Base-by-base conservation (phyloP, 164 flowering plant species). In the Berberis vulgaris region DNA sequence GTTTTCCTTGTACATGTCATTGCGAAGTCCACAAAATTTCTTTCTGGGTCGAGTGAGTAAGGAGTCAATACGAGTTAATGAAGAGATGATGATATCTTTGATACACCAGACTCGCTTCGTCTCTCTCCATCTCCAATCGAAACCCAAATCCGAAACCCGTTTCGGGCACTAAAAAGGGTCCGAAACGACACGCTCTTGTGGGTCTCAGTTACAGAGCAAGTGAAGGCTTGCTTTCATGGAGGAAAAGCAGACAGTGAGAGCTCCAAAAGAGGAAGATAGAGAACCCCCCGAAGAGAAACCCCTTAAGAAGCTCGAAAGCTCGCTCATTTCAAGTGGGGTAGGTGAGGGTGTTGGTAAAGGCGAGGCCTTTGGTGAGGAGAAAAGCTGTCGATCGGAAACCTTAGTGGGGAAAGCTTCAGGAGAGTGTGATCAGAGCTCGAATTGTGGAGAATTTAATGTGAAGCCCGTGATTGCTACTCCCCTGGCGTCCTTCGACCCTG, bases 151-250 rank as follows among this genome's bases (percentile, higher is more conserved):
- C 58, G 42, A 42, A 8, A 43, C 26, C 13, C 62, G 66, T 64
- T 70, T 64, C 67, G 69, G 73, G 72, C 65, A 26, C 26, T 26
- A 26, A 26, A 26, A 59, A 55, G 67, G 49, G 67, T 61, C 57
- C 68, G 65, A 68, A 70, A 68, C 73, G 54, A 52, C 7, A 65
- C 70, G 57, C 67, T 67, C 49, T 58, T 26, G 26, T 26, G 26
- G 26, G 26, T 26, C 26, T 26, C 26, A 26, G 26, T 6, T 43
- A 26, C 2, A 46, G 41, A 13, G 45, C n/a, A 54, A 38, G 8
- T 45, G 53, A 12, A 7, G 1, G 8, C 13, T 46, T 39, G 1
- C 41, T 45, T 46, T 4, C 72, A 78, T 78, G 84, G 76, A 68
- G 52, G 79, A 68, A 46, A 61, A 55, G 7, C 74, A 62, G 60